These are phyloP conservation scores for Plectosphaerella cucumerina DNA, from an alignment of 2,329 filamentous ascomycete species.

Conservation along the genomic window DNA sequence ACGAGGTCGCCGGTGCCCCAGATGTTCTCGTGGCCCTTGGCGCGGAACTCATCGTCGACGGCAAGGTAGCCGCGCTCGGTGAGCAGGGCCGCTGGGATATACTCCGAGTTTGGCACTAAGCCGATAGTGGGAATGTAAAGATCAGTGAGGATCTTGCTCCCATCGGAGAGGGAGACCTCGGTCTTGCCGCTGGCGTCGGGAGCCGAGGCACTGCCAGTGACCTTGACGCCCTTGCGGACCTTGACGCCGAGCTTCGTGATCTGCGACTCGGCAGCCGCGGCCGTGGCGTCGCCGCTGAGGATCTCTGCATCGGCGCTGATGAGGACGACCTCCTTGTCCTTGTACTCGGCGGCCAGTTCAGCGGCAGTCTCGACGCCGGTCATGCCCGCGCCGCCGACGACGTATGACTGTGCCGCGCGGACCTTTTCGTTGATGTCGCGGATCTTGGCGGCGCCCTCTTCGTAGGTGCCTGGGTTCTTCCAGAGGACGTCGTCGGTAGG, in stretches of 20 bases:
- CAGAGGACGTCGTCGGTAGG: conserved; percentile 40
- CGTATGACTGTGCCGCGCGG: conserved; percentile 42
- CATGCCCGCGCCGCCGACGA: conserved; percentile 52
- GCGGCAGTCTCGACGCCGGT: conserved; percentile 53
- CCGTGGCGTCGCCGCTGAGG: conserved; percentile 39
- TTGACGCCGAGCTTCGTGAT: conserved; percentile 50
- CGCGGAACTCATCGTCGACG: conserved; percentile 47
- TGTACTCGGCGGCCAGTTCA: conserved; percentile 50
- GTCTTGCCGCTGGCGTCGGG: conserved; percentile 37
- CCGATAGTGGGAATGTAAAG: conserved; percentile 55
- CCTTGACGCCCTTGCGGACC: conserved; percentile 36
- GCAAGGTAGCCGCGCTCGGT: conserved; percentile 39
- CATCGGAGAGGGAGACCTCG: conserved; percentile 40
- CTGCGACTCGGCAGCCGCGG: conserved; percentile 37
- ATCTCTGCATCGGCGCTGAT: conserved; percentile 36
- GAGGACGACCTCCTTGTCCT: conserved; percentile 44
- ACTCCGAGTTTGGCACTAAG: conserved; percentile 50
- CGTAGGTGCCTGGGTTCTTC: conserved; percentile 45
- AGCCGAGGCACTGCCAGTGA: conserved; percentile 27
- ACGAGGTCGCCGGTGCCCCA: conserved; percentile 54
- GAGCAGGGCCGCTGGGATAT: conserved; percentile 40
- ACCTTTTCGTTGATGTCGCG: conserved; percentile 35
- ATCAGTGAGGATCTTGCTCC: conserved; percentile 46
- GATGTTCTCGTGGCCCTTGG: conserved; percentile 37
- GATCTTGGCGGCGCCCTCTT: conserved; percentile 37